Evolutionary conservation across 2,329 filamentous ascomycete species (phyloP), one percentile per base, ranked within the genome.

Genomic region (Parafenestella ontariensis): DNA sequence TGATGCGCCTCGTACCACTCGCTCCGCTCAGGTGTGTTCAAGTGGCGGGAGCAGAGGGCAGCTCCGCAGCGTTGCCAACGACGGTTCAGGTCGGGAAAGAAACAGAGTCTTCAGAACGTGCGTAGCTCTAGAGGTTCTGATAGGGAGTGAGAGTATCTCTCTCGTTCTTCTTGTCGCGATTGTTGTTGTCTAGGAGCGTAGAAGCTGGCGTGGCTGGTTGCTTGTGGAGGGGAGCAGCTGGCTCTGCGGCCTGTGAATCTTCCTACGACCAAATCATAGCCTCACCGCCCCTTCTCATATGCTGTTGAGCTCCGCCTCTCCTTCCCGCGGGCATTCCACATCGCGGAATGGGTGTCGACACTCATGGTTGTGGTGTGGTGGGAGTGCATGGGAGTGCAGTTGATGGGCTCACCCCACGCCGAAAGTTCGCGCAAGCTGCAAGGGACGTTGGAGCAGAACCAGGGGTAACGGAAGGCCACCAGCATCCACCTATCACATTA

Each of bases 321-420:
- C n/a, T 36, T 20, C 20, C 23, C 29, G n/a, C 26, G 9, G 29
- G 17, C 21, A n/a, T 28, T 17, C 21, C 11, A 37, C 7, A 24
- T 37, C 29, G 45, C 24, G 9, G 11, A 18, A 29, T 24, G 29
- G 20, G 17, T 29, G 48, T 46, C 44, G 37, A 44, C 37, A 23
- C 18, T 23, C 21, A 33, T 42, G 33, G 46, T 48, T 20, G 48
- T 58, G 23, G 33, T 50, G 52, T 52, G 46, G 41, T 45, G 42
- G 37, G 37, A 54, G 45, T 33, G 24, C 5, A 9, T 26, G 24
- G 40, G n/a, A n/a, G 28, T 24, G 39, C 18, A 39, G 43, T 51
- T 29, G 26, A 36, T 39, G 44, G 50, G 48, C 37, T 31, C 50
- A 55, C 50, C 49, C 49, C 59, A 59, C 54, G 41, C n/a, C 20